Base-by-base conservation (phyloP, 176 grass and related monocot genomes). In the Metroxylon sagu region DNA sequence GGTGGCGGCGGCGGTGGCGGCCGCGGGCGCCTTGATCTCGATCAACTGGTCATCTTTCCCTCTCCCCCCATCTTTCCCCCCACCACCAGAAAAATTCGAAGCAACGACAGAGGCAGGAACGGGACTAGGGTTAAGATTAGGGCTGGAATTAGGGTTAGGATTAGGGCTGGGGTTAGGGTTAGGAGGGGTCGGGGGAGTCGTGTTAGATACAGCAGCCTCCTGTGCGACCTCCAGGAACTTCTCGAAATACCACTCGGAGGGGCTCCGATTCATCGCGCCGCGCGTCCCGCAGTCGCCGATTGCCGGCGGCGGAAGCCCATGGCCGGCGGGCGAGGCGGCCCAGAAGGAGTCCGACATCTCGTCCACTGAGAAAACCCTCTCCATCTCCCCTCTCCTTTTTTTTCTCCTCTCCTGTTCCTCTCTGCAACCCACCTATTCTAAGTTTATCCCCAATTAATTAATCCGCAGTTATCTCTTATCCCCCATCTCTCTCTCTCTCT, bases 191-290 rank as follows among this genome's bases (percentile, higher is more conserved):
- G 53, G 43, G 8, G 71, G 27, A 23, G 35, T 43, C 6, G 35
- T 43, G 15, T 12, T 54, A 14, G 50, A 18, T 64, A 14, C 6
- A 1, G 52, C 29, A 1, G 52, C 28, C 35, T 73, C 31, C 14
- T 53, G 16, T 0, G 62, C 61, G 23, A 85, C 82, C 16, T 95
- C 82, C 15, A 86, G 56, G 10, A 81, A 79, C 68, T 66, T 77
- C 56, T 84, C 69, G 65, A 86, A 83, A 64, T 28, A 79, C 77
- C 82, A 81, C 27, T 84, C 90, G 0, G 80, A 57, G 12, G 66
- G 3, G 49, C 49, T 56, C 50, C 56, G 49, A 6, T 81, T 90
- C 85, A 95, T 63, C 21, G 71, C 19, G 4, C 4, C 57, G 4
- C 17, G 72, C 10, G 27, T 4, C 3, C 39, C 68, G 29, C 61